Evolutionary conservation across 148 eudicot species (phyloP).

Genomic region (Gaultheria prostrata): DNA sequence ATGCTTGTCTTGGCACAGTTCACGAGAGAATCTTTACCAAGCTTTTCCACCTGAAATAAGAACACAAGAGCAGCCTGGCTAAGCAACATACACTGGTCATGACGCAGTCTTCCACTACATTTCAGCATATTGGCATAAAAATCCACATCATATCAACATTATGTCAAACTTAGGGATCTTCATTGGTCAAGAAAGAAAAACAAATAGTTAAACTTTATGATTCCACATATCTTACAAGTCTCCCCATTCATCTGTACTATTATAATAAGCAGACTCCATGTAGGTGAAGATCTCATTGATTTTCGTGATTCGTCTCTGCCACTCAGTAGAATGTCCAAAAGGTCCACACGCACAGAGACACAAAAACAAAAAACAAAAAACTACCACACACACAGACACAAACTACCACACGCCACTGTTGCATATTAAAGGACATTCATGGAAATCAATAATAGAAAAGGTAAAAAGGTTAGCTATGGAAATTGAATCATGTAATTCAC

Average conservation of each 20-base stretch:
- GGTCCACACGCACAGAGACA: neutral
- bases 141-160: neutral
- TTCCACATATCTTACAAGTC: neutral
- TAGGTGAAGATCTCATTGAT: neutral
- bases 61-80: neutral
- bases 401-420: neutral
- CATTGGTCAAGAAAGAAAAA: neutral
- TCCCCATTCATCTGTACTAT: neutral
- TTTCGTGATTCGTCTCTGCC: neutral
- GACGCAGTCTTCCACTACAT: neutral
- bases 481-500: too few relatives aligned
- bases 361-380: too few relatives aligned
- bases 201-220: neutral
- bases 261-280: neutral
- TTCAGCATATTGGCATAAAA: neutral
- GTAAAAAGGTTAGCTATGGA: too few relatives aligned
- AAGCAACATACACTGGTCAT: constrained; percentile 13
- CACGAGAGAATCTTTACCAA: constrained; percentile 82
- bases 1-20: constrained; percentile 99
- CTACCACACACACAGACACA: too few relatives aligned
- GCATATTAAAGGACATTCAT: neutral
- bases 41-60: constrained; percentile 74
- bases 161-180: neutral
- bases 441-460: too few relatives aligned
- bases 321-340: neutral